These are phyloP conservation scores for Volvox carteri DNA, from an alignment of 163 green algal genomes.

Conservation along the genomic window DNA sequence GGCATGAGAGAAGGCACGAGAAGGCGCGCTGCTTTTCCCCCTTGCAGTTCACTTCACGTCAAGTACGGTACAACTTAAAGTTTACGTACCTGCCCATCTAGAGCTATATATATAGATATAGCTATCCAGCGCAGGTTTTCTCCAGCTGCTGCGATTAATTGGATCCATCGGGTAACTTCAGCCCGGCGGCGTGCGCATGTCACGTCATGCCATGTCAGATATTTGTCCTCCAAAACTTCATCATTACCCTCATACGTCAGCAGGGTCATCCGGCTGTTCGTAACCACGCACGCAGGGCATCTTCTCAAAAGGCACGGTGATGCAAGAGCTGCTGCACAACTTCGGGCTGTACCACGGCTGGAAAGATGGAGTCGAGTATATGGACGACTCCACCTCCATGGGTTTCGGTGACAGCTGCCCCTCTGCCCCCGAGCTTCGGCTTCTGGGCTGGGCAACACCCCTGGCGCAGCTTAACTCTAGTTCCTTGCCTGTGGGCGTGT, in stretches of 20 bases:
- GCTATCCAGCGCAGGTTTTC: too few species aligned
- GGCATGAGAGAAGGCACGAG: too few species aligned
- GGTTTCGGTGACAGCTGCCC: constrained; percentile 16
- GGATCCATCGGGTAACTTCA: not conserved
- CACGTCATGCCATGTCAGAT: not conserved
- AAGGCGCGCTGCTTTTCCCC: too few species aligned
- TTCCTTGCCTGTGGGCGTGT: not conserved
- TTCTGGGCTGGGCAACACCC: constrained; percentile 4
- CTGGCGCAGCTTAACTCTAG: not conserved
- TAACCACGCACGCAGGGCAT: constrained; percentile 16
- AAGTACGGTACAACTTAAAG: too few species aligned
- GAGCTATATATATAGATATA: too few species aligned
- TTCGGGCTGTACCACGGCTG: constrained; percentile 19
- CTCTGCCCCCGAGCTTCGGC: constrained; percentile 19
- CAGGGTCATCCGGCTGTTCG: not conserved
- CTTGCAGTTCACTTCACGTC: too few species aligned
- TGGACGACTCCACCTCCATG: constrained; percentile 4
- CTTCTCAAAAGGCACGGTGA: constrained; percentile 26
- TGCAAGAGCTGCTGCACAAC: constrained; percentile 36
- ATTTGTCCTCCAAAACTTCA: not conserved
- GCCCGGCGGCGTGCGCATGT: not conserved
- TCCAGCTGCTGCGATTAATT: not conserved
- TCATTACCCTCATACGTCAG: not conserved
- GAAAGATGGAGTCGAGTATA: constrained; percentile 16
- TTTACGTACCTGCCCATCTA: too few species aligned